Evolutionary conservation across 2,329 filamentous ascomycete species (phyloP), one percentile per base, ranked within the genome.

Genomic region (Cladosporium sp.): DNA sequence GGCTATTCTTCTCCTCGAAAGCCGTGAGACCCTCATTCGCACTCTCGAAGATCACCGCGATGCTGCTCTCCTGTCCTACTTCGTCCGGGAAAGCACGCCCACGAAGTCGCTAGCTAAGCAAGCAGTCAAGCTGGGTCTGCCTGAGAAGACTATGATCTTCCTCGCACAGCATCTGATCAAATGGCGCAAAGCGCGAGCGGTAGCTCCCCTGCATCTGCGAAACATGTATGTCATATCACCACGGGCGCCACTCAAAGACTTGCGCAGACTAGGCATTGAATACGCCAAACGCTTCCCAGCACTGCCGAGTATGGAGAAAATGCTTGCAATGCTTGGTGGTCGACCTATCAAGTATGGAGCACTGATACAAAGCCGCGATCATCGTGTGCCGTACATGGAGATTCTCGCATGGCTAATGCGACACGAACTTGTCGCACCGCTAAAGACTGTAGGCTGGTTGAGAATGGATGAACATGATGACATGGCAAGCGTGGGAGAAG

Each of bases 381-480:
- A 97, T 70, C 89, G 93, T 42, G 86, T 87, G 6, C 86, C 87
- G 2, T 99, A 97, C 71, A 87, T 97, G 73, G 84, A 90, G 34
- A 96, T 97, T 73, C 78, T 99, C 24, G 91, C 91, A 20, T 99
- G 93, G 91, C 82, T 99, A 8, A 85, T 97, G 77, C 86, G 92
- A 39, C 89, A 91, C 47, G 91, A 91, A 13, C 96, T 94, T 89
- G 92, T 97, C 0, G 96, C 90, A 0, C 92, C 97, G 71, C 81
- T 99, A 5, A 89, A 91, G 61, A 94, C 91, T 0, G 97, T 95
- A 71, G 90, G 88, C 12, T 96, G 94, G 79, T 85, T 97, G 42
- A 64, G 64, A 12, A 56, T 49, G n/a, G 35, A 40, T 10, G 44
- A 42, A 3, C 34, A 28, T 1, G 44, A 57, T 20, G 24, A 57